phyloP scores from a whole-genome alignment of 192 early-diverging fungal genomes.

The Oehlia diaphana region DNA sequence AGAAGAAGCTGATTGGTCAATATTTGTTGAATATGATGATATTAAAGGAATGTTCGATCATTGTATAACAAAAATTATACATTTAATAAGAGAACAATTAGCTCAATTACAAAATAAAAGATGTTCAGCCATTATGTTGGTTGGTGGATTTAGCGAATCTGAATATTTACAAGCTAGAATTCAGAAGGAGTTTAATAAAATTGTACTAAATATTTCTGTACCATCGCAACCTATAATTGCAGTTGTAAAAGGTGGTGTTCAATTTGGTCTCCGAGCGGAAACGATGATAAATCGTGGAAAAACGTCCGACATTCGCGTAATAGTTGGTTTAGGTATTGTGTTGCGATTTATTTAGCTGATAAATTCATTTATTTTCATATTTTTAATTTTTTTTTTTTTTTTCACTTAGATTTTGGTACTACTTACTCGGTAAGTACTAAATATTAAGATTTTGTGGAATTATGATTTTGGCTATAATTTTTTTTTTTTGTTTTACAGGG shows the following conservation, averaged over 20 bases:
- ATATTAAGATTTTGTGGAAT: no score
- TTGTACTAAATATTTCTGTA: not conserved
- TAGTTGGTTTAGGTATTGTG: not conserved
- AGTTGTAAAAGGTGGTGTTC: not conserved
- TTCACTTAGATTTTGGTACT: conserved; percentile 5
- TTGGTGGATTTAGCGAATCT: conserved; percentile 46
- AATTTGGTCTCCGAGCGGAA: not conserved
- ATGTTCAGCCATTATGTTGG: conserved; percentile 37
- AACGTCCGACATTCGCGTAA: not conserved
- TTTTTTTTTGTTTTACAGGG: not conserved
- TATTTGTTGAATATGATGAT: not conserved
- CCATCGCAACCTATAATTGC: not conserved
- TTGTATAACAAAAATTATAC: conserved; percentile 50
- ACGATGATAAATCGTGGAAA: not conserved
- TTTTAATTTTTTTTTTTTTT: not conserved
- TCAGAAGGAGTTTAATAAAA: not conserved
- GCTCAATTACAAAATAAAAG: conserved; percentile 33
- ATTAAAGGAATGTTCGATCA: conserved; percentile 47
- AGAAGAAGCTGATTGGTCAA: not conserved
- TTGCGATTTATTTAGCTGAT: not conserved
- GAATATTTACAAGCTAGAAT: not conserved
- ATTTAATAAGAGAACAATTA: conserved; percentile 52
- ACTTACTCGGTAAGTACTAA: not conserved
- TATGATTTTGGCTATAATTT: not conserved
- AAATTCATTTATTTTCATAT: no score